phyloP scores from a whole-genome alignment of 2,329 filamentous ascomycete species.

The Leptographium procerum region DNA sequence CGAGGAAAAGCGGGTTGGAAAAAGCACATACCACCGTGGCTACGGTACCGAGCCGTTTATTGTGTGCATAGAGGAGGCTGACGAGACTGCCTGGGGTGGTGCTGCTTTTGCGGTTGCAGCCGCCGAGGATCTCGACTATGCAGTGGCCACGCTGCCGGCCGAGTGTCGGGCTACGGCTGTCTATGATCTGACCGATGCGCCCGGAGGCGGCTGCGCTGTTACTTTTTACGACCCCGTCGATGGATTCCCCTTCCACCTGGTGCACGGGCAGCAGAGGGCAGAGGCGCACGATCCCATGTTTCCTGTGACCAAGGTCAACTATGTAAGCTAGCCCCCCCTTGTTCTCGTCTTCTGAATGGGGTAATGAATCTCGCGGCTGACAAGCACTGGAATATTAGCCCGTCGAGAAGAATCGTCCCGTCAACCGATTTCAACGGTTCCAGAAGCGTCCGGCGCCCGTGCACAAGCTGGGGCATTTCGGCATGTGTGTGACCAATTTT shows the following conservation, averaged over 20 bases:
- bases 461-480: slow-evolving; percentile 45
- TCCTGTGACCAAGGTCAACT: slow-evolving; percentile 33
- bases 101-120: slow-evolving; percentile 46
- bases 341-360: not conserved
- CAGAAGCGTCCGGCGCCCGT: slow-evolving; percentile 26
- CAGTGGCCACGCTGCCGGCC: slow-evolving; percentile 32
- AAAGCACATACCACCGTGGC: slow-evolving; percentile 46
- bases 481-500: slow-evolving; percentile 40
- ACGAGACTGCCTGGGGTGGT: slow-evolving; percentile 41
- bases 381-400: slow-evolving; percentile 19
- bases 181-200: slow-evolving; percentile 36
- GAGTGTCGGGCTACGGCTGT: slow-evolving; percentile 37
- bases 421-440: slow-evolving; percentile 40
- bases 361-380: not conserved
- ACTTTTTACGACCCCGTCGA: slow-evolving; percentile 42
- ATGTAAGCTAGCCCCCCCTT: slow-evolving; percentile 13
- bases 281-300: slow-evolving; percentile 28
- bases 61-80: slow-evolving; percentile 38
- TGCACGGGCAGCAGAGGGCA: slow-evolving; percentile 37
- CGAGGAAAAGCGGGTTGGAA: slow-evolving; percentile 24
- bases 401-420: slow-evolving; percentile 37
- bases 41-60: slow-evolving; percentile 51
- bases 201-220: slow-evolving; percentile 42
- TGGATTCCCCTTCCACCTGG: slow-evolving; percentile 44
- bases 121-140: slow-evolving; percentile 40